Percentiles rank a stretch among this genome's conserved stretches.
These are phyloP conservation scores for Stellera chamaejasme DNA, from an alignment of 345 rosid genomes.

Conservation along the genomic window DNA sequence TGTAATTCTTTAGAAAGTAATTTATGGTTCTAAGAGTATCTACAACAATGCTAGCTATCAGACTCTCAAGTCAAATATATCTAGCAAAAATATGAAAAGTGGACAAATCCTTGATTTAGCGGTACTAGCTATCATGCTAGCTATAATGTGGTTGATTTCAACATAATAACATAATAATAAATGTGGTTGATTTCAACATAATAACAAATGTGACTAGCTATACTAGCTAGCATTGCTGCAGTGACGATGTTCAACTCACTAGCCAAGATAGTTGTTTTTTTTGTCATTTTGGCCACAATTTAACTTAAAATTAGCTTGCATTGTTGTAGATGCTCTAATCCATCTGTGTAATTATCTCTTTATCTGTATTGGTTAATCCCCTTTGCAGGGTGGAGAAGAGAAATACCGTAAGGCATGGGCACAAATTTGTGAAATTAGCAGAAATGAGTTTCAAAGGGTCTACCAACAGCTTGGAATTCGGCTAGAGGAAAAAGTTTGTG, in stretches of 20 bases:
- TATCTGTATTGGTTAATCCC: constrained; percentile 5
- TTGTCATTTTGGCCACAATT: no score
- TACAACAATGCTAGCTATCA: no score
- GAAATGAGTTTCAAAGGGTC: constrained; percentile 73
- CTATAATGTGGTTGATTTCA: no score
- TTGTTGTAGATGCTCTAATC: not conserved
- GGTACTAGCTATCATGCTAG: no score
- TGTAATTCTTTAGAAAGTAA: not conserved
- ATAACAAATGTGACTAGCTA: no score
- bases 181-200: no score
- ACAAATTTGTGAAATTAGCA: constrained; percentile 45
- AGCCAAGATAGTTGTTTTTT: no score
- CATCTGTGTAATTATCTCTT: not conserved
- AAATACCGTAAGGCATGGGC: constrained; percentile 77
- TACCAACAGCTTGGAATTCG: constrained; percentile 70
- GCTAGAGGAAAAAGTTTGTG: constrained; percentile 78
- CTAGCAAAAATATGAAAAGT: not conserved
- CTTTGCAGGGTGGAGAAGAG: constrained; percentile 69
- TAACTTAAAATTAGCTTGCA: no score
- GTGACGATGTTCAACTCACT: no score
- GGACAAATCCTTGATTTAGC: not conserved
- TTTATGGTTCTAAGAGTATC: not conserved
- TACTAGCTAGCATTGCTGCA: no score
- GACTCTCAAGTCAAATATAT: no score
- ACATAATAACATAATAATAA: no score